Base-by-base conservation (phyloP, 805 yeast species). In the Candida broadrunensis region DNA sequence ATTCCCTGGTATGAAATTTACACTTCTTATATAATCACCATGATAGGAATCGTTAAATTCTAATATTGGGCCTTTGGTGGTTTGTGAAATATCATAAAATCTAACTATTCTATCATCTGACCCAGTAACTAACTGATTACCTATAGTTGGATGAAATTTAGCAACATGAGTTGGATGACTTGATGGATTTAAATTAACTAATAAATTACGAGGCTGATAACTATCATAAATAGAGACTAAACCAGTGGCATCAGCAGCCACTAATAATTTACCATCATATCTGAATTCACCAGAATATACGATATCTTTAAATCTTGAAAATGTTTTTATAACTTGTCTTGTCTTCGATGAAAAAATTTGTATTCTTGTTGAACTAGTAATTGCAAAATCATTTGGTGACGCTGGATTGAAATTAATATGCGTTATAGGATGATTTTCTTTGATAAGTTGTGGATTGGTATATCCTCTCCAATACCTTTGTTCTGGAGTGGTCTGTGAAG, bases 201-300 rank as follows among this genome's bases (percentile, higher is more conserved):
- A 70, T 17, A 89, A 69, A 17, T 88, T 81, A 51, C 95, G 73
- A 33, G 95, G 89, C 49, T 80, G 83, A 41, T 77, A 71, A 24
- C 95, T 81, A 61, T 93, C 97, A 57, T 86, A 91, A 8, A 90
- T 82, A 47, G 95, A 95, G 12, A 93, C 95, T 42, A 88, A 61
- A 15, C 99, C 99, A 3, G 93, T 80, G 12, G 96, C 96, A 67
- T 93, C 99, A 54, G 96, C 95, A 4, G 97, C 97, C 16, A 85
- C 95, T 21, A 93, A 62, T 35, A 93, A 74, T 58, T 88, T 86
- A 41, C 99, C 99, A 58, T 93, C 99, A 42, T 77, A 77, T 55
- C 98, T 77, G 62, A 83, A 91, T 60, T 89, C 95, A 35, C 96
- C 98, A 24, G 88, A 79, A 58, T 87, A 88, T 0, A 89, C 99